Evolutionary conservation across 225 moss, liverwort and hornwort species (phyloP).

Genomic region (Antitrichia curtipendula): DNA sequence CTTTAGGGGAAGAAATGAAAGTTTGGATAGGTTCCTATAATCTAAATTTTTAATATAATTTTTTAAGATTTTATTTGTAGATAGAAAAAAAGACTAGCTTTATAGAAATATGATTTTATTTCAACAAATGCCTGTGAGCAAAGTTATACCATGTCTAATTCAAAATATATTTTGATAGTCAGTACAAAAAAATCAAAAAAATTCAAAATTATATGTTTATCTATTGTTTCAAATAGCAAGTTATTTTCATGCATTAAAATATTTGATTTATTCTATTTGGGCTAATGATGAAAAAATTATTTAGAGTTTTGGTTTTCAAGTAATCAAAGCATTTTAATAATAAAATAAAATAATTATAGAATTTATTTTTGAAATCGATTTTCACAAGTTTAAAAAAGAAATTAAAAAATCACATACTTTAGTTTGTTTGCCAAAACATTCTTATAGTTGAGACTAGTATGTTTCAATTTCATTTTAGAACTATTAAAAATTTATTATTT

Average conservation of each 20-base stretch:
- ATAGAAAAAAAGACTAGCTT: too few relatives aligned
- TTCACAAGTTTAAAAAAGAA: too few relatives aligned
- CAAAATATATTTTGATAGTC: fast-evolving
- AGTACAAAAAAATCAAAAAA: neutral
- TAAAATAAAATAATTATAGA: fast-evolving
- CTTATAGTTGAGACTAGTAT: fast-evolving
- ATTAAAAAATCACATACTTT: too few relatives aligned
- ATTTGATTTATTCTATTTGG: neutral
- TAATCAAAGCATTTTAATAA: neutral
- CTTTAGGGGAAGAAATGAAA: fast-evolving
- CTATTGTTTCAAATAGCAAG: neutral
- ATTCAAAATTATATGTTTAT: too few relatives aligned
- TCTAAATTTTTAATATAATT: neutral
- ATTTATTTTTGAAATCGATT: neutral
- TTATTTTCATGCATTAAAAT: neutral
- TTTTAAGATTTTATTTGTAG: neutral
- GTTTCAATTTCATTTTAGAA: neutral
- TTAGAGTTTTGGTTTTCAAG: neutral
- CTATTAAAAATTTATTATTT: neutral
- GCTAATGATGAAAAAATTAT: fast-evolving
- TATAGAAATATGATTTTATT: neutral
- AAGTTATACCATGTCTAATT: neutral
- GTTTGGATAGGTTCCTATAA: fast-evolving
- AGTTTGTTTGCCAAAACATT: fast-evolving
- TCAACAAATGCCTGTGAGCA: fast-evolving